Evolutionary conservation across 768 basidiomycete species (phyloP), one percentile per base, ranked within the genome.

Genomic region (Leccinum variicolor): DNA sequence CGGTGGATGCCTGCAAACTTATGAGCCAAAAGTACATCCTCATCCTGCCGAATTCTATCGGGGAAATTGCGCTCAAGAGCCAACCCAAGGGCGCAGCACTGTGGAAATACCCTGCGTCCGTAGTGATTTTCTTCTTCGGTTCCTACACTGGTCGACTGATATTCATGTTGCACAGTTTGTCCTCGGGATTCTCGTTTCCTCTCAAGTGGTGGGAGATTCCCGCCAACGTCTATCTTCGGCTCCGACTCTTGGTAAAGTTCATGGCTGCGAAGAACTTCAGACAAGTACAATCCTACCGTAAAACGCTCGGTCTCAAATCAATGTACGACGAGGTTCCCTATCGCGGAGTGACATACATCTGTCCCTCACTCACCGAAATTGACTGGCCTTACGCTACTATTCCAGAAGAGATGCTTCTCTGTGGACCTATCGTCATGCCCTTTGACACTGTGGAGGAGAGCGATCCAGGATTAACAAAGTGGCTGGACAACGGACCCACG

Each of bases 181-280:
- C 57, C 19, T 63, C 62, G 4, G 62, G 62, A 14, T 51, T 59
- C 26, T 23, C 49, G 10, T 62, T 43, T 11, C 62, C 62, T 2
- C 54, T 63, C 17, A 53, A 63, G 21, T 63, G 61, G 62, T 63
- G 54, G 56, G 52, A 55, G 34, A 34, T 63, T n/a, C 56, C 52
- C 3, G 17, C 54, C 25, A 63, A 63, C 21, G 34, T 43, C 11
- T 59, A 59, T 34, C 54, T 55, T 21, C 13, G 10, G 17, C 28
- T 58, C 34, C 56, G 39, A 19, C 19, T 50, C 34, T 4, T 28
- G 19, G 23, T 29, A 6, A 10, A 2, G 17, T 3, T 25, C 1
- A 9, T 15, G 23, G 23, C 19, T 5, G 41, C 55, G 4, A 2
- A 10, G 11, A 14, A 33, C 7, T 6, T 33, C 4, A 51, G 10